These are phyloP conservation scores for Falciphora oryzae DNA, from an alignment of 2,329 filamentous ascomycete species.

Conservation along the genomic window DNA sequence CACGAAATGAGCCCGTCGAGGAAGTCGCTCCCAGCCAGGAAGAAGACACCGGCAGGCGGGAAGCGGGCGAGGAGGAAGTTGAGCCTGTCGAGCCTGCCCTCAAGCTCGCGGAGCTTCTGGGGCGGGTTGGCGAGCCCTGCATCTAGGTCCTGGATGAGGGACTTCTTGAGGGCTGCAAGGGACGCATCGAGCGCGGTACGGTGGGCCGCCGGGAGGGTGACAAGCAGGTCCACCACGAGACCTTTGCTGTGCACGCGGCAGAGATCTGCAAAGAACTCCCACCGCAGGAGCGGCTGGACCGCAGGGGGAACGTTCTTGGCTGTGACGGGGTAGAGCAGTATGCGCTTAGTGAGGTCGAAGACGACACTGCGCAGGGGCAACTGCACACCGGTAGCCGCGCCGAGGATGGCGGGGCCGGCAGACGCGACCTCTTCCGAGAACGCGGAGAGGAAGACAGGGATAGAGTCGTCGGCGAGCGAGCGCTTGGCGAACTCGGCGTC, in stretches of 20 bases:
- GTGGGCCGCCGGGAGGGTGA: conserved; percentile 45
- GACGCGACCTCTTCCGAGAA: conserved; percentile 54
- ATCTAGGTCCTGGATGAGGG: conserved; percentile 58
- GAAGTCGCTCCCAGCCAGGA: conserved; percentile 83
- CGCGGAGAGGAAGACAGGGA: conserved; percentile 58
- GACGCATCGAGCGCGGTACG: conserved; percentile 45
- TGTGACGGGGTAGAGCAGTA: conserved; percentile 30
- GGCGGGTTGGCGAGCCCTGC: conserved; percentile 43
- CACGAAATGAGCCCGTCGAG: conserved; percentile 67
- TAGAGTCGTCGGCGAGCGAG: conserved; percentile 50
- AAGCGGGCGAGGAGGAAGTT: conserved; percentile 60
- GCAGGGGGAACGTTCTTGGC: neutral
- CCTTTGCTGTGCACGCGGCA: conserved; percentile 62
- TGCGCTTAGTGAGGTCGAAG: conserved; percentile 58
- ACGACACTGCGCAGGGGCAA: conserved; percentile 52
- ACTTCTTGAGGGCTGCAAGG: conserved; percentile 54
- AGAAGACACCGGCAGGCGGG: conserved; percentile 49
- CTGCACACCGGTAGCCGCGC: conserved; percentile 22
- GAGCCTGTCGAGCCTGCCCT: conserved; percentile 50
- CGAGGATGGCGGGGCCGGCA: conserved; percentile 28
- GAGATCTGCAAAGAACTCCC: conserved; percentile 64
- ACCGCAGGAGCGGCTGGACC: conserved; percentile 44
- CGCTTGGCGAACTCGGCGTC: conserved; percentile 47
- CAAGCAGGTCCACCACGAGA: conserved; percentile 45
- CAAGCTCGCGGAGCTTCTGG: conserved; percentile 44